Evolutionary conservation across 306 rosid genomes (phyloP).

Genomic region (Trifolium repens): DNA sequence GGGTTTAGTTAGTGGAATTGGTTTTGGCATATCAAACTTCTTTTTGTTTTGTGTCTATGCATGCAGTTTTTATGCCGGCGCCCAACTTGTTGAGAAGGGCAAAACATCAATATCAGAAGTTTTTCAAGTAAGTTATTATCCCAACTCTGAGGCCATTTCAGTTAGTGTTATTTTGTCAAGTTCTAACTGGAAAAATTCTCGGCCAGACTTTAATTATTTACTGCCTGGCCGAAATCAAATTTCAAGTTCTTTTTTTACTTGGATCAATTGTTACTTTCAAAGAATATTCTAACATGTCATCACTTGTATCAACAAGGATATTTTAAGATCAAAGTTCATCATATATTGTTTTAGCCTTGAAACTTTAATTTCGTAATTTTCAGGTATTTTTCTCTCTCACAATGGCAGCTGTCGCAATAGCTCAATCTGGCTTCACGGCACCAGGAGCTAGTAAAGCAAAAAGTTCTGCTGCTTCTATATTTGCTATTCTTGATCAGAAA

Average conservation of each 20-base stretch:
- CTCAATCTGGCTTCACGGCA: constrained; percentile 59
- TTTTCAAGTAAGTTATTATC: constrained; percentile 57
- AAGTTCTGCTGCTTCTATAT: constrained; percentile 66
- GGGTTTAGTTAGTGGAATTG: constrained; percentile 63
- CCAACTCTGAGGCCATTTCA: constrained; percentile 5
- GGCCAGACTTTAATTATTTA: not conserved
- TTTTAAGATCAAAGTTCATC: not conserved
- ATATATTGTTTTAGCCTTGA: not conserved
- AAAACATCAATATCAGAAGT: constrained; percentile 56
- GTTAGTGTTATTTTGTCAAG: not conserved
- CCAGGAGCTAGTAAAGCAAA: constrained; percentile 65
- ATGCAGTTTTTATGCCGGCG: constrained; percentile 67
- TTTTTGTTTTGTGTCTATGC: constrained; percentile 57
- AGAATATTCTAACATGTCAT: constrained; percentile 13
- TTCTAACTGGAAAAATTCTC: not conserved
- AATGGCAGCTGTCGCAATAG: constrained; percentile 60
- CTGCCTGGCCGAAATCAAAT: not conserved
- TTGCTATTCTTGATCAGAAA: constrained; percentile 68
- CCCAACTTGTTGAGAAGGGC: constrained; percentile 57
- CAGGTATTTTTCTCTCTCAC: constrained; percentile 75
- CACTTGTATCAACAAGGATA: not conserved
- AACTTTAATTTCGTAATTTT: not conserved
- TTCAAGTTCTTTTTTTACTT: not conserved
- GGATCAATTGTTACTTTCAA: constrained; percentile 8
- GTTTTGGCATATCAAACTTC: constrained; percentile 62